Evolutionary conservation across 2,329 filamentous ascomycete genomes (phyloP), one percentile per base, ranked within the genome.

Genomic region (Xylaria sp.): DNA sequence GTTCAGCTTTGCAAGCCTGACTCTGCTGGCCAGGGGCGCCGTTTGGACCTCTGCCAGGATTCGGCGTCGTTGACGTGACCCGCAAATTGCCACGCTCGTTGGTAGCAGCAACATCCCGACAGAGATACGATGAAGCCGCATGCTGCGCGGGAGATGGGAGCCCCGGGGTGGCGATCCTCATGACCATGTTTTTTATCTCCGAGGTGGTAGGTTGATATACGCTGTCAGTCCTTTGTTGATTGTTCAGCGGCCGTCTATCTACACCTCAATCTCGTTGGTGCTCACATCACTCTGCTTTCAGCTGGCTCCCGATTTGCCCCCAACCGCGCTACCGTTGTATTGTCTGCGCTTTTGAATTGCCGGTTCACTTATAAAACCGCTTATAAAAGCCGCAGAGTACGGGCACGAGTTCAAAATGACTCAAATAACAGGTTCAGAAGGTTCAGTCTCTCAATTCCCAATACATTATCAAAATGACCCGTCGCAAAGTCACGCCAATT

Each of bases 401-500:
- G 52, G 35, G 33, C 58, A 33, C 55, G 53, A 37, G 23, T 23
- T 41, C 46, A 68, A 33, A 35, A 72, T 72, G 71, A 65, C 65
- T 21, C 60, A 67, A 44, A 51, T 58, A 52, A 44, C 54, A 17
- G 64, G 33, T 55, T n/a, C 52, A 66, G 55, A 66, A 63, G 64
- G 68, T 70, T 71, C 62, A 64, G 67, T 70, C 60, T 64, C 60
- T 60, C 68, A 54, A 41, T 65, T 54, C 57, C 62, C 47, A 62
- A 41, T 13, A 53, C 29, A 53, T 58, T 54, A 52, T 63, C 63
- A 68, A 31, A 51, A 75, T 75, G 73, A 72, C 73, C 27, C 70
- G 67, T 54, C 67, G 63, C 40, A 68, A 67, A 62, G 53, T 60
- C 33, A 52, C 59, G 29, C 58, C 67, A 29, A 64, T 56, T 46